These are phyloP conservation scores for Neurospora sp. DNA, from an alignment of 495 filamentous ascomycete species.

Conservation along the genomic window DNA sequence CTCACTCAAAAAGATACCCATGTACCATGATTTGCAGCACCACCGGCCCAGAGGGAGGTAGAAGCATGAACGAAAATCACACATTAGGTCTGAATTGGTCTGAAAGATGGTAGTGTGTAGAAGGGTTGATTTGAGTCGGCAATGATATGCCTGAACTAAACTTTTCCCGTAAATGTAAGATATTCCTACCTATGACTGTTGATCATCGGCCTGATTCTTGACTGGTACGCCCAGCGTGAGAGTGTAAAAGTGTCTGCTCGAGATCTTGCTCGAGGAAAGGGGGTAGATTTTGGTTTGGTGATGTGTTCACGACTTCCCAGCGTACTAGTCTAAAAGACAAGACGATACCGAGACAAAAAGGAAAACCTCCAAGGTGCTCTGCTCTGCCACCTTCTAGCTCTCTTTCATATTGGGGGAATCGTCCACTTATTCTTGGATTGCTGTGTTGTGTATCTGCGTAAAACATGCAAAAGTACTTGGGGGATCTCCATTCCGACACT, in stretches of 20 bases:
- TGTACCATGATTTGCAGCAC: background rate
- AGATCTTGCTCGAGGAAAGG: conserved; percentile 8
- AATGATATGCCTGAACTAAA: background rate
- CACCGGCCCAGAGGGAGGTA: background rate
- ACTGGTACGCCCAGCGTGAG: background rate
- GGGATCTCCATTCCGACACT: conserved; percentile 40
- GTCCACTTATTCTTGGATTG: conserved; percentile 26
- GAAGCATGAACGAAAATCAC: background rate
- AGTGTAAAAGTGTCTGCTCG: background rate
- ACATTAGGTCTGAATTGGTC: background rate
- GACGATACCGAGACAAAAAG: conserved; percentile 32
- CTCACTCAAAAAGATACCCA: background rate
- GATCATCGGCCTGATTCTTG: background rate
- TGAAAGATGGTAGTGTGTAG: background rate
- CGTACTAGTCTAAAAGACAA: conserved; percentile 41
- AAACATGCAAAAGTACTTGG: conserved; percentile 43
- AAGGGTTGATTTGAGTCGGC: background rate
- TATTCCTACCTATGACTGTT: background rate
- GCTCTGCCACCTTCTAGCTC: conserved; percentile 24
- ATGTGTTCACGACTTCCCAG: conserved; percentile 29
- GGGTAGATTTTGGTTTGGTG: conserved; percentile 28
- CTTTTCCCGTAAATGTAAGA: background rate
- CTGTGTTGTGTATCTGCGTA: conserved; percentile 35
- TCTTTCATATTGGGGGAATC: conserved; percentile 22
- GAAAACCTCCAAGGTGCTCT: conserved; percentile 31